Evolutionary conservation across 768 basidiomycete species (phyloP).

Genomic region (Suillus brevipes): DNA sequence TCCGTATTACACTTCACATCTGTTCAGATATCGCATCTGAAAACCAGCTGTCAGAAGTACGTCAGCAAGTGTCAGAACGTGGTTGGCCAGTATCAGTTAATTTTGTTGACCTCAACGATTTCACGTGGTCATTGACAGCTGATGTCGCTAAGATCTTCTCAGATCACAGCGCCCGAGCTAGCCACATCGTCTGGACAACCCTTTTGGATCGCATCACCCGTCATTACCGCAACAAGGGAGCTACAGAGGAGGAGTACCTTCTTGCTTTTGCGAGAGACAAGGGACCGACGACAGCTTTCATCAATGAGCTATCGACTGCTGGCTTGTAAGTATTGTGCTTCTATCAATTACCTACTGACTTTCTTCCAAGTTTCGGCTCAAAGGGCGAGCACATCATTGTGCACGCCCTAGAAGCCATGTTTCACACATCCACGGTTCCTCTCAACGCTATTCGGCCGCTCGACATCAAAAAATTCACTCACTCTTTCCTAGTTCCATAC

Average conservation of each 20-base stretch:
- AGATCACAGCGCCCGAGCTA: neutral
- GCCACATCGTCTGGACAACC: neutral
- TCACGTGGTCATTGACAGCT: neutral
- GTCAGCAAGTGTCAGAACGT: no score
- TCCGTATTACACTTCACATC: no score
- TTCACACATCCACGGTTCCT: neutral
- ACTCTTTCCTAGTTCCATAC: neutral
- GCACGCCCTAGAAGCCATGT: neutral
- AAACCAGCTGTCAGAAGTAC: no score
- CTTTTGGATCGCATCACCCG: neutral
- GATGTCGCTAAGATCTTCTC: neutral
- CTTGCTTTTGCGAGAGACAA: neutral
- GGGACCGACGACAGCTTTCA: neutral
- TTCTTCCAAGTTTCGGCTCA: neutral
- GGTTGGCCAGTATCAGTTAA: neutral
- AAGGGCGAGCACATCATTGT: neutral
- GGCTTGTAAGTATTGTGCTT: neutral
- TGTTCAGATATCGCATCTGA: no score
- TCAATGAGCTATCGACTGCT: neutral
- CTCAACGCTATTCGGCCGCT: neutral
- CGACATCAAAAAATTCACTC: neutral
- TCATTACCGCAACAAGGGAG: neutral
- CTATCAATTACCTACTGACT: neutral
- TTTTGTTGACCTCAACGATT: neutral
- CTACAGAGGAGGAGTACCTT: neutral